Evolutionary conservation across 1,139 yeast species (phyloP), one percentile per base, ranked within the genome.

Genomic region (Ogataea hybrid): DNA sequence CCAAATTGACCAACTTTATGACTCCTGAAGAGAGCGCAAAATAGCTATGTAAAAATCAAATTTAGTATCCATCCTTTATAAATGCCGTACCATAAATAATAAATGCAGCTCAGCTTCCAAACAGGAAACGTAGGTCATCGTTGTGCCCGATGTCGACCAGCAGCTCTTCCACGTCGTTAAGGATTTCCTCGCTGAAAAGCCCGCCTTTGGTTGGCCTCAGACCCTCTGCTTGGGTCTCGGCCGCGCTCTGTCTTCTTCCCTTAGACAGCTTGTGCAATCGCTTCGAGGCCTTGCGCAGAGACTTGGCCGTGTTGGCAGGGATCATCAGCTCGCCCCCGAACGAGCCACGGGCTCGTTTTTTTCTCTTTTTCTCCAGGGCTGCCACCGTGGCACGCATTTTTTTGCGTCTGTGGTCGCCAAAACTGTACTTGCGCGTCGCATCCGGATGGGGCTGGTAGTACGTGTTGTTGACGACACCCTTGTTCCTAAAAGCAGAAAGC

Each of bases 401-500:
- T 31, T 47, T 49, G 14, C 44, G 41, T n/a, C 38, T 35, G 32
- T 50, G 46, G 17, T 50, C 53, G 15, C 46, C 43, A 35, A 52
- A 53, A 2, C 58, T 50, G 30, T 53, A 54, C 45, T 49, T 50
- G 29, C 57, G 42, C 8, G 53, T 49, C 9, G 54, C 46, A 23
- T 48, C 51, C 11, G 51, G 44, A 21, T 41, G 49, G 3, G 37
- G 32, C n/a, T 43, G 29, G 21, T 46, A 43, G 17, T 49, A 45
- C 21, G 51, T 46, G 35, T 64, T 63, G 33, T 68, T 67, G 29
- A 70, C 54, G 20, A 75, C 61, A 5, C 89, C 86, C 57, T 87
- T 84, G 63, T 88, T 89, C 55, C 97, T 71, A 61, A 89, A 89
- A 1, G 97, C 96, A 5, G 95, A 87, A 32, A 89, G 65, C 2